Evolutionary conservation across 805 yeast genomes (phyloP), one percentile per base, ranked within the genome.

Genomic region (Scheffersomyces stipitis): DNA sequence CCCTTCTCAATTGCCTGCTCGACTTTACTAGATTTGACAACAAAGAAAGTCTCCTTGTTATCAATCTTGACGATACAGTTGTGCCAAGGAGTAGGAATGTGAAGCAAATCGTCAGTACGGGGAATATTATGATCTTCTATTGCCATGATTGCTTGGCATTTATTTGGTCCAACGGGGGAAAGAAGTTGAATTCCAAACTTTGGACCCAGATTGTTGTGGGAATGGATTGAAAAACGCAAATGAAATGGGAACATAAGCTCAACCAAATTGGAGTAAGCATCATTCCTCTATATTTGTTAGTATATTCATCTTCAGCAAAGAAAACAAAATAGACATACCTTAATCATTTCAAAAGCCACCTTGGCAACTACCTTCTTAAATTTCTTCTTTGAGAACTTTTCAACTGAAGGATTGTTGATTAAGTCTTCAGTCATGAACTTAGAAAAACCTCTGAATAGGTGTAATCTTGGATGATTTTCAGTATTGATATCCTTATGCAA

Each of bases 11-110:
- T 30, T 15, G 54, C 58, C 13, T 42, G 37, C 7, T 30, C 31
- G 13, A 58, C 49, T 22, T 40, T 45, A 10, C 34, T 48, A 3
- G 61, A 46, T 32, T 53, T 58, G 30, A 58, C 55, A 13, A 60
- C 57, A 46, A 38, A 47, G 23, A 41, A 45, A 12, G 39, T 36
- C n/a, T 58, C 52, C 24, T 55, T 54, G 22, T 66, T 70, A 31
- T 63, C 66, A 36, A 72, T 53, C 34, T 62, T 60, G 17, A 75
- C 72, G 10, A 78, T 69, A 35, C 76, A 62, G 46, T 79, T 79
- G 54, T 78, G 84, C 83, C 83, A 79, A 31, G 84, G 83, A 0
- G 83, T 78, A 33, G 84, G 83, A 40, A 79, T 77, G 52, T 79
- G 84, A 39, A 79, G 65, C 44, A 75, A 59, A 45, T 76, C 82